Evolutionary conservation across 495 filamentous ascomycete species (phyloP).

Genomic region (Hypoxylon subgilvum): DNA sequence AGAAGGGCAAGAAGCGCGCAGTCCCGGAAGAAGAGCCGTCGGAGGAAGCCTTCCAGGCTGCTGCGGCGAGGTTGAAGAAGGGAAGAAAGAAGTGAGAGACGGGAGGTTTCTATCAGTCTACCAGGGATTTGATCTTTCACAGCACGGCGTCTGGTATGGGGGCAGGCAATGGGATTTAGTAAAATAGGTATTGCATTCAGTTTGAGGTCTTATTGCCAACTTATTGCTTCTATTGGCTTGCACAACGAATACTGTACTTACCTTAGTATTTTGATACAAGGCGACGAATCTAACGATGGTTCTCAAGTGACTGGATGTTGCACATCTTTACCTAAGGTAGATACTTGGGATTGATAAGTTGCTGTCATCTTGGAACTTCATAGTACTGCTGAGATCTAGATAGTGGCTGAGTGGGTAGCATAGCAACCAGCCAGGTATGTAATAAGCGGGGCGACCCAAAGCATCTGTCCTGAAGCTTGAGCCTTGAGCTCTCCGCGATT

Average conservation of each 20-base stretch:
- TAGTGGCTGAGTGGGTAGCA: background rate
- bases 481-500: conserved; percentile 12
- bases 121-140: no score
- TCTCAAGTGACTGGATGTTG: no score
- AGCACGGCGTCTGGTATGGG: conserved; percentile 31
- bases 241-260: no score
- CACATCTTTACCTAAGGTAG: no score
- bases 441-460: conserved; percentile 14
- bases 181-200: conserved; percentile 2
- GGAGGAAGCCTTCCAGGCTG: conserved; percentile 71
- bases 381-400: no score
- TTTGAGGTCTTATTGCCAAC: background rate
- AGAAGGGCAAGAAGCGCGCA: conserved; percentile 58
- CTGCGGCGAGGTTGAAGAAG: conserved; percentile 52
- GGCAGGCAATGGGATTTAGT: conserved; percentile 17
- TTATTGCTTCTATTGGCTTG: no score
- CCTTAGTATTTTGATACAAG: no score
- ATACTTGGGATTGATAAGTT: no score
- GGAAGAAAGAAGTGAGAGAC: conserved; percentile 41
- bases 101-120: background rate
- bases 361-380: no score
- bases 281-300: no score
- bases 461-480: background rate
- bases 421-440: background rate
- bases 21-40: conserved; percentile 61